phyloP scores from a whole-genome alignment of 1,139 yeast genomes.

The Pneumocystis jirovecii region DNA sequence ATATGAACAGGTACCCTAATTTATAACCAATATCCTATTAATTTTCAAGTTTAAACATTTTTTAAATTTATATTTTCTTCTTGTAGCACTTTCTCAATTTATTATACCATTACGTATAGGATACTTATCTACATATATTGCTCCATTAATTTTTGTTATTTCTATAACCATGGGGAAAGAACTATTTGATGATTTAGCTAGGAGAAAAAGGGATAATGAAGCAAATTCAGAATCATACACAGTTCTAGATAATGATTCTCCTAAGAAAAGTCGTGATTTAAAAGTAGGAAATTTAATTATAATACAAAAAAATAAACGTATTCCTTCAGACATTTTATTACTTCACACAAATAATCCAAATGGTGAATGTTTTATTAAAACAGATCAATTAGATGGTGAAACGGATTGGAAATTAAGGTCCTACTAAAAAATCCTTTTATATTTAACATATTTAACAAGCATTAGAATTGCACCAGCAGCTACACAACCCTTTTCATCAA shows the following conservation, averaged over 20 bases:
- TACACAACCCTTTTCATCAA: conserved; percentile 44
- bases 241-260: conserved; percentile 35
- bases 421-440: not conserved
- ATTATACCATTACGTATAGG: conserved; percentile 90
- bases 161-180: conserved; percentile 90
- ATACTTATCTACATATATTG: conserved; percentile 78
- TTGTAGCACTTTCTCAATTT: conserved; percentile 88
- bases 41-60: conserved; percentile 58
- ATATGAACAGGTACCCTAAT: conserved; percentile 48
- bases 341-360: conserved; percentile 63
- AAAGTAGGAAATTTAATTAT: conserved; percentile 79
- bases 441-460: not conserved
- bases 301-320: conserved; percentile 64
- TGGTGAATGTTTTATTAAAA: conserved; percentile 87
- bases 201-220: conserved; percentile 80
- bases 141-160: conserved; percentile 84
- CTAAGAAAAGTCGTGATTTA: conserved; percentile 48
- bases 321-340: conserved; percentile 85
- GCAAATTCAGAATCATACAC: conserved; percentile 74
- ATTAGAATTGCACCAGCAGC: conserved; percentile 37
- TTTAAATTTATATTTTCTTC: conserved; percentile 76
- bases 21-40: not conserved
- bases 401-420: conserved; percentile 81
- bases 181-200: conserved; percentile 81
- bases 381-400: conserved; percentile 97